Evolutionary conservation across 495 filamentous ascomycete genomes (phyloP), one percentile per base, ranked within the genome.

Genomic region (Aspergillus nidulans): DNA sequence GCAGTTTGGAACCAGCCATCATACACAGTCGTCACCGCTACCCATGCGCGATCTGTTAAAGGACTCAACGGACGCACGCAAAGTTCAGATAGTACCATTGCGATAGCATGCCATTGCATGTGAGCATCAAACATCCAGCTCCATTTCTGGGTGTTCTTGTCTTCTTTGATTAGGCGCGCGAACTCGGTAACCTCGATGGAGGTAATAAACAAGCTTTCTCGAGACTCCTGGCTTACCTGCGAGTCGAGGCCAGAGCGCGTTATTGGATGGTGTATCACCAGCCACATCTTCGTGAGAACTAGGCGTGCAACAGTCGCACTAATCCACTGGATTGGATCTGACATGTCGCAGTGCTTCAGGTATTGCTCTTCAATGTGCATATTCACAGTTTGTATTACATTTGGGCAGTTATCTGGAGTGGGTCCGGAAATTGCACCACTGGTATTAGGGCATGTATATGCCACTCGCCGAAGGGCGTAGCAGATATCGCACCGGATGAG

Each of bases 81-180:
- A 4, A 95, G 77, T 61, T 97, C 92, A 1, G 89, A 70, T 6
- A 96, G 68, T 5, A 72, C 76, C 60, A 88, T 89, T 1, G 85
- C 87, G 3, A 94, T 77, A 4, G 90, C 88, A 56, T 92, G 87
- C 85, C 86, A 90, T 54, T 92, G 88, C 18, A 85, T 85, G 65
- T 92, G 90, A 0, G 84, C 89, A 61, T 84, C 79, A 70, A 90
- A 91, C 8, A 91, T 77, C 91, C 91, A 96, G 21, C 81, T 78
- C 83, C 87, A 95, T 49, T 85, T 80, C 48, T 79, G 77, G 3
- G 80, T 81, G 9, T 80, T 72, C 7, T 78, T 68, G 56, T 87
- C 84, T 10, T 73, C 80, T 57, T 84, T 81, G 12, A 92, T 68
- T 10, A 84, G 62, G 21, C 80, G 69, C n/a, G 77, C 78, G 58